These are phyloP conservation scores for Ophiocordyceps camponoti-leonardi DNA, from an alignment of 2,329 filamentous ascomycete species.

Conservation along the genomic window DNA sequence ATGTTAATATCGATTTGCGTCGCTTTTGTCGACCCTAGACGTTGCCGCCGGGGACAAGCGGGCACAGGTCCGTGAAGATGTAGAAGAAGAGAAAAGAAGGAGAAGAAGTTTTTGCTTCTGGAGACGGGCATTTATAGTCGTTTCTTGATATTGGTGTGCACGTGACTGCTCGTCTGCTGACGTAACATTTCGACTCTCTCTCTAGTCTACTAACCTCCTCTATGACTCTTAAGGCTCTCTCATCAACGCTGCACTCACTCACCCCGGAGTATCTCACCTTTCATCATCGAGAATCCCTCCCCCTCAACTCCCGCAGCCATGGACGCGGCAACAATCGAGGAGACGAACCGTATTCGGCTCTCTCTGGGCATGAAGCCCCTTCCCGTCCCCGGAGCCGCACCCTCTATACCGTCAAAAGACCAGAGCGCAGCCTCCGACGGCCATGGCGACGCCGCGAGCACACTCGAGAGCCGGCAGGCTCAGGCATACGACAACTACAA, in stretches of 20 bases:
- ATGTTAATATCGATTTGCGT: constrained; percentile 70
- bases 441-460: constrained; percentile 61
- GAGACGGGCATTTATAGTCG: not conserved
- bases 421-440: constrained; percentile 35
- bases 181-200: too few species aligned
- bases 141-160: not conserved
- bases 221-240: too few species aligned
- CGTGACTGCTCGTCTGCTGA: not conserved
- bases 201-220: too few species aligned
- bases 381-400: constrained; percentile 54
- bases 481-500: constrained; percentile 57
- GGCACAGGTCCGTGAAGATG: constrained; percentile 64
- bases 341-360: constrained; percentile 81
- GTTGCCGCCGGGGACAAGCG: constrained; percentile 48
- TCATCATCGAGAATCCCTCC: not conserved
- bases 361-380: constrained; percentile 83
- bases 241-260: too few species aligned
- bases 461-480: constrained; percentile 64
- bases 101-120: too few species aligned
- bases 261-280: too few species aligned
- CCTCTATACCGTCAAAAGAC: constrained; percentile 12
- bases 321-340: constrained; percentile 65
- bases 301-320: constrained; percentile 13
- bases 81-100: constrained; percentile 18
- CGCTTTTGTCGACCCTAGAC: constrained; percentile 58